These are phyloP conservation scores for Diutina rugosa DNA, from an alignment of 1,139 yeast genomes.

Conservation along the genomic window DNA sequence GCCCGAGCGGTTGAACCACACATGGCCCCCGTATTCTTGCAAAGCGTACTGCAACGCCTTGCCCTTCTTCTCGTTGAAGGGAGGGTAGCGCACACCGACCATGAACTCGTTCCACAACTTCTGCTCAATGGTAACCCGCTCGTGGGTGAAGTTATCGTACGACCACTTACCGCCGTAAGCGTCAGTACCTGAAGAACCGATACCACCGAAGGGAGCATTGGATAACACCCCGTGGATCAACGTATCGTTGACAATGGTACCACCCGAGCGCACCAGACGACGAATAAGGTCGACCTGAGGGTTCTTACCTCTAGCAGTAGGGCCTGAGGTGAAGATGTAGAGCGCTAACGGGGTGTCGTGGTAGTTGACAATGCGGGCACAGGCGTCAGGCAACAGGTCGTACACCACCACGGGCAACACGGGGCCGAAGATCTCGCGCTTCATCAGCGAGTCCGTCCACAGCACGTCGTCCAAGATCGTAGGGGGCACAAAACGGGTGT, in stretches of 20 bases:
- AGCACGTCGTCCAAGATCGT: slow-evolving; percentile 51
- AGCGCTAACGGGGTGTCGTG: slow-evolving; percentile 87
- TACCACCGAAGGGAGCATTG: slow-evolving; percentile 86
- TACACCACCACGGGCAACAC: slow-evolving; percentile 62
- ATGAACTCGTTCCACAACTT: slow-evolving; percentile 54
- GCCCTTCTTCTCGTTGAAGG: slow-evolving; percentile 30
- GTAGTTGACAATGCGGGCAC: slow-evolving; percentile 30
- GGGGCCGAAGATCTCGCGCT: slow-evolving; percentile 77
- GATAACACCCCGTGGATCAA: slow-evolving; percentile 58
- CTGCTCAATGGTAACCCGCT: slow-evolving; percentile 56
- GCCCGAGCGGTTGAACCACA: slow-evolving; percentile 25
- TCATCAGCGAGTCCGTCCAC: slow-evolving; percentile 63
- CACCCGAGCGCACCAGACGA: slow-evolving; percentile 60
- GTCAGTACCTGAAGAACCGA: slow-evolving; percentile 74
- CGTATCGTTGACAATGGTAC: slow-evolving; percentile 57
- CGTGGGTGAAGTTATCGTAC: slow-evolving; percentile 64
- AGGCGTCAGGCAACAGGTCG: slow-evolving; percentile 31
- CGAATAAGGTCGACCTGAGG: slow-evolving; percentile 40
- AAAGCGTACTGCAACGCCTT: slow-evolving; percentile 14
- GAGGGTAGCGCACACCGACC: slow-evolving; percentile 57
- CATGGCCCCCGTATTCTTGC: slow-evolving; percentile 16
- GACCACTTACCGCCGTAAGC: slow-evolving; percentile 73
- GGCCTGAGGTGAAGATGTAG: slow-evolving; percentile 52
- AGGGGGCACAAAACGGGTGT: slow-evolving; percentile 56
- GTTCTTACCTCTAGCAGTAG: slow-evolving; percentile 20